These are phyloP conservation scores for Nasturtium officinale DNA, from an alignment of 345 rosid genomes.

Conservation along the genomic window DNA sequence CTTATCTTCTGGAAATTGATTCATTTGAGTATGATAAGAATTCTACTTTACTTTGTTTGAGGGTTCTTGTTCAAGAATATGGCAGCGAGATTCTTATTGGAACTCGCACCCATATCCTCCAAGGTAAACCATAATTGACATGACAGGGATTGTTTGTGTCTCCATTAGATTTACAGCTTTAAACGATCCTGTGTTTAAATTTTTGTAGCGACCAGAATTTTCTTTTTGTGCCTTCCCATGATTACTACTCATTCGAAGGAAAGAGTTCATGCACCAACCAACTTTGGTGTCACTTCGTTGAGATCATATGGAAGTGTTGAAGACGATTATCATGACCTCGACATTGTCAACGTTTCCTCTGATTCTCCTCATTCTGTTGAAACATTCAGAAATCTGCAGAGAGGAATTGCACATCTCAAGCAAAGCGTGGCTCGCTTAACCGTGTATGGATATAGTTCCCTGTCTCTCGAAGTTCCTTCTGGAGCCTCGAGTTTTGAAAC, in stretches of 20 bases:
- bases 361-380: constrained; percentile 77
- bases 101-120: constrained; percentile 72
- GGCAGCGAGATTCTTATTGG: constrained; percentile 95
- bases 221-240: constrained; percentile 90
- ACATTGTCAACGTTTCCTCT: constrained; percentile 67
- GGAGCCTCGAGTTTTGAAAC: constrained; percentile 89
- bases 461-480: constrained; percentile 76
- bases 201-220: constrained; percentile 74
- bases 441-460: constrained; percentile 70
- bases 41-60: constrained; percentile 37
- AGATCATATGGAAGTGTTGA: constrained; percentile 77
- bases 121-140: constrained; percentile 54
- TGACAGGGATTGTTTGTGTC: constrained; percentile 23
- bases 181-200: constrained; percentile 11
- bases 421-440: constrained; percentile 90
- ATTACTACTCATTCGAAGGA: constrained; percentile 68
- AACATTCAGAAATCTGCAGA: constrained; percentile 82
- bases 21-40: neutral
- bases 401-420: constrained; percentile 88
- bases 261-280: constrained; percentile 85
- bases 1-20: neutral
- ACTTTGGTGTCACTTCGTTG: constrained; percentile 82
- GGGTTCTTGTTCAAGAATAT: constrained; percentile 97
- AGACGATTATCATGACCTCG: constrained; percentile 68
- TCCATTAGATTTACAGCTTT: constrained; percentile 28